Conservation (phyloP, 495 filamentous ascomycete genomes). For the Articulospora tetracladia region DNA sequence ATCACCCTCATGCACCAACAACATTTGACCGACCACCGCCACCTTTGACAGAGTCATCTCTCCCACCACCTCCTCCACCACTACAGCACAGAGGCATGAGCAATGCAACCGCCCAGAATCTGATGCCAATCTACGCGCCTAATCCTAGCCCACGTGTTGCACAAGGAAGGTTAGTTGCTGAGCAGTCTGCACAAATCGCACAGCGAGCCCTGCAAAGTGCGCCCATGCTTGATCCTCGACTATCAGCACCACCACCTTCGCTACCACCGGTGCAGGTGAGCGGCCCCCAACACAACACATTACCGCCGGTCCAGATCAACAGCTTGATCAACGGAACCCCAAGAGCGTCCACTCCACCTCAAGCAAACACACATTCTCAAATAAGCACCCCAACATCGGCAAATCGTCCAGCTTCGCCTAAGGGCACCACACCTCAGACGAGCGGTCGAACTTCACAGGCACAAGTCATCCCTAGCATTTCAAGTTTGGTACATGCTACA, state of each 20-base stretch:
- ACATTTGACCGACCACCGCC: conserved; percentile 23
- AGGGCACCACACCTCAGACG: conserved; percentile 4
- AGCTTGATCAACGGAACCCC: conserved; percentile 6
- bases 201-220: conserved; percentile 15
- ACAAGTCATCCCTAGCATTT: conserved; percentile 33
- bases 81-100: conserved; percentile 19
- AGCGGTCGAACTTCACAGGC: conserved; percentile 14
- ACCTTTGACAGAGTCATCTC: conserved; percentile 22
- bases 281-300: background rate
- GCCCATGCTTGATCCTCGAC: conserved; percentile 19
- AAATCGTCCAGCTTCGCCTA: conserved; percentile 15
- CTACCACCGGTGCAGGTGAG: conserved; percentile 4
- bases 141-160: conserved; percentile 28
- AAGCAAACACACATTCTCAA: conserved; percentile 11
- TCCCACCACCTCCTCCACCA: conserved; percentile 24
- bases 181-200: conserved; percentile 23
- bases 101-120: conserved; percentile 17
- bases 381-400: conserved; percentile 20
- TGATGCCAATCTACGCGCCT: conserved; percentile 23
- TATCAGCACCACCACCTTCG: conserved; percentile 8
- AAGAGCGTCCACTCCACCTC: conserved; percentile 15
- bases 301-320: conserved; percentile 17
- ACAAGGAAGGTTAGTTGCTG: conserved; percentile 26
- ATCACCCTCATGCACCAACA: conserved; percentile 8
- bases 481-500: conserved; percentile 28